Evolutionary conservation across 2,329 filamentous ascomycete genomes (phyloP), one percentile per base, ranked within the genome.

Genomic region (Chaetomium olivaceum): DNA sequence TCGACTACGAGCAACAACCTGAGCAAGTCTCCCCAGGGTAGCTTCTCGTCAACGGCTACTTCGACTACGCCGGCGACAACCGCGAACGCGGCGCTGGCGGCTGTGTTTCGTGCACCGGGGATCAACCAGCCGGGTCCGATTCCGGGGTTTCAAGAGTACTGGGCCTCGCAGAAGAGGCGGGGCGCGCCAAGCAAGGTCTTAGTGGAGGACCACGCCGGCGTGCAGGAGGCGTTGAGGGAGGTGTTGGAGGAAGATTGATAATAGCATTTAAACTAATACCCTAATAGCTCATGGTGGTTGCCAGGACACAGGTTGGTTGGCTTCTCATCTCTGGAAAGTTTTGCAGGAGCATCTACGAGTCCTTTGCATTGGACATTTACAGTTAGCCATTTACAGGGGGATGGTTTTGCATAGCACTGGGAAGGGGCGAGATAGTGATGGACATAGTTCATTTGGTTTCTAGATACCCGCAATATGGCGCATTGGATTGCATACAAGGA

Each of bases 81-180:
- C 1, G 55, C 39, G 4, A 56, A 31, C 4, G 56, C 59, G 1
- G 39, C 55, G 7, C 51, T 54, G 77, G 78, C 7, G 65, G 27
- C 54, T 2, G 27, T 62, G 25, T 70, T 71, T 31, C 82, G 91
- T 52, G 78, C 85, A 4, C 85, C 90, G 1, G 91, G 91, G 0
- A 92, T 95, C 74, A 95, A 95, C 72, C 91, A 94, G 74, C 83
- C 86, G 1, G 91, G 91, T 0, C 83, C 87, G 0, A 89, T 95
- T 52, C 86, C 90, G 0, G 91, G 91, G 0, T 90, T 94, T 69
- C 82, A 86, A 29, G 81, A 85, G 63, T 86, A 84, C 70, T 81
- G 82, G 76, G 78, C 80, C 2, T 77, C 80, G 1, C 80, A 77
- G 73, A 85, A 78, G 76, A 85, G 76, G 73, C 85, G 78, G 76